A percentile compares a stretch with the other conserved stretches of the same genome.
Evolutionary conservation across 495 filamentous ascomycete genomes (phyloP).

Genomic region (Niebla homalea): DNA sequence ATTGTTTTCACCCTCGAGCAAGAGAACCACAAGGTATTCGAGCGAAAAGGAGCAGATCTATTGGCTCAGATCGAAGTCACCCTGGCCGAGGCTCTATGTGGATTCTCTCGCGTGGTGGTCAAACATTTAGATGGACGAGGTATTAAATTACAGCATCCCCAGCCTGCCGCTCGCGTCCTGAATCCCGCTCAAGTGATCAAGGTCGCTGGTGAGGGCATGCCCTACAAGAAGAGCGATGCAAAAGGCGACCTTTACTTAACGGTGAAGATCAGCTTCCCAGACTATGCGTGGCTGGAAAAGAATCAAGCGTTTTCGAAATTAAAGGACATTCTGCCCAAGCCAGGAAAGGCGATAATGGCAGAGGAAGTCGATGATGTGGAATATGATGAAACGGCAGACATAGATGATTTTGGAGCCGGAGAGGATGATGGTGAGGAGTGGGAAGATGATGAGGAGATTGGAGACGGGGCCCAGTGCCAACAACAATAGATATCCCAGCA

Average conservation of each 20-base stretch:
- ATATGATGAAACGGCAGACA: slow-evolving; percentile 63
- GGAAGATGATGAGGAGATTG: slow-evolving; percentile 69
- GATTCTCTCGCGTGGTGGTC: slow-evolving; percentile 80
- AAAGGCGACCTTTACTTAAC: slow-evolving; percentile 81
- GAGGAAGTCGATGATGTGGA: slow-evolving; percentile 77
- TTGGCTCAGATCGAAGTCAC: slow-evolving; percentile 66
- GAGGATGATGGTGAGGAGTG: slow-evolving; percentile 63
- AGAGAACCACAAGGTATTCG: slow-evolving; percentile 66
- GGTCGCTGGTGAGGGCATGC: slow-evolving; percentile 85
- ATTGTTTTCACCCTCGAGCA: slow-evolving; percentile 81
- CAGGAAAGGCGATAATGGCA: slow-evolving; percentile 42
- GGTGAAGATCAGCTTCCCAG: slow-evolving; percentile 80
- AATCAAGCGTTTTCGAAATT: slow-evolving; percentile 53
- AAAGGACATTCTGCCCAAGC: slow-evolving; percentile 58
- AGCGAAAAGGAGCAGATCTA: slow-evolving; percentile 70
- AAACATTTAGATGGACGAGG: slow-evolving; percentile 91
- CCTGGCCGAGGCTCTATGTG: slow-evolving; percentile 70
- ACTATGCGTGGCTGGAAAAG: slow-evolving; percentile 66
- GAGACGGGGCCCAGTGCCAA: slow-evolving; percentile 55
- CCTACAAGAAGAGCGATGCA: slow-evolving; percentile 65
- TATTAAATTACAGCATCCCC: slow-evolving; percentile 59
- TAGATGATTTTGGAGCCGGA: slow-evolving; percentile 64
- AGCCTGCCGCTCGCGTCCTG: slow-evolving; percentile 59
- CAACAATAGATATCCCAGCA: slow-evolving; percentile 51
- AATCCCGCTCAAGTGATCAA: slow-evolving; percentile 73